These are phyloP conservation scores for Zychaea mexicana DNA, from an alignment of 371 early-diverging fungal genomes.

Conservation along the genomic window DNA sequence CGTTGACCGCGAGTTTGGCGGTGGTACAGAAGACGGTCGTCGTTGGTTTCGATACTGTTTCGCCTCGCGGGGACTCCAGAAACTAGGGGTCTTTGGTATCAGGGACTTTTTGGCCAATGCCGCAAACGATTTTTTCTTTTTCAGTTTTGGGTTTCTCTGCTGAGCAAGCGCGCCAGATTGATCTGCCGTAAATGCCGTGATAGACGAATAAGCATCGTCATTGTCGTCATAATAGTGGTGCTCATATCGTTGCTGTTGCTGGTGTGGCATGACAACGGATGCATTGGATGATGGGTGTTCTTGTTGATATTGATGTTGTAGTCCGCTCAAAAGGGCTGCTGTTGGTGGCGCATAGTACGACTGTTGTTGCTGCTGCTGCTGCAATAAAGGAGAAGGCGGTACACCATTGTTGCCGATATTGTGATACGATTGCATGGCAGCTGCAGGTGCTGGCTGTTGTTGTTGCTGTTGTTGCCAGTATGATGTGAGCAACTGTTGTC, in stretches of 20 bases:
- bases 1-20: too few relatives aligned
- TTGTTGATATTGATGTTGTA: constrained; percentile 11
- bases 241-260: neutral
- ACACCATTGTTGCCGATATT: neutral
- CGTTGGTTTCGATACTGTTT: neutral
- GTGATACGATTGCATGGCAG: neutral
- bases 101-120: neutral
- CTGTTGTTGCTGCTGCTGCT: neutral
- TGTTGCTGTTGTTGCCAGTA: constrained; percentile 10
- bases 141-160: neutral
- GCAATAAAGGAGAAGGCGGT: neutral
- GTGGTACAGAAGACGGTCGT: neutral
- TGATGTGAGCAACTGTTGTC: constrained; percentile 10
- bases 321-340: constrained; percentile 3
- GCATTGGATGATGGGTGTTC: neutral
- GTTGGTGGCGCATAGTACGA: neutral
- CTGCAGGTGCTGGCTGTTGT: neutral
- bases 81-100: constrained; percentile 1
- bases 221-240: neutral
- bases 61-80: constrained; percentile 7
- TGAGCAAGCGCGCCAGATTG: neutral
- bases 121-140: constrained; percentile 11
- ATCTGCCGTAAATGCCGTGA: neutral
- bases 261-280: neutral
- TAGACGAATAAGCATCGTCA: neutral